phyloP scores from a whole-genome alignment of 1,284 basidiomycete species.

The Cutaneotrichosporon mucoides region DNA sequence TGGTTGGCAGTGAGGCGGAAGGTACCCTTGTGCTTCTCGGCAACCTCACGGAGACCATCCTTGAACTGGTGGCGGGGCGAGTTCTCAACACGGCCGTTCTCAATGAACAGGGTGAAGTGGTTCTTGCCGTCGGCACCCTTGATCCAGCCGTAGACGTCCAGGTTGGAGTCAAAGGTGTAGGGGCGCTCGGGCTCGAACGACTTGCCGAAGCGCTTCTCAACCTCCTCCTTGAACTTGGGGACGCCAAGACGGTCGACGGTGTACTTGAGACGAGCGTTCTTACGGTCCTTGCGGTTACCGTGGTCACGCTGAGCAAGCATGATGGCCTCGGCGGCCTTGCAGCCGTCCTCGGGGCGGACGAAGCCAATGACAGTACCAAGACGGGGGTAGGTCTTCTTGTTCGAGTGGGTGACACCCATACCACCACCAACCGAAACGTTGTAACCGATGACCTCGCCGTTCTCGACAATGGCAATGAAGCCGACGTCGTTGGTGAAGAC shows the following conservation, averaged over 20 bases:
- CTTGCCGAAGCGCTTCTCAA: conserved; percentile 85
- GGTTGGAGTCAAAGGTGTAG: conserved; percentile 81
- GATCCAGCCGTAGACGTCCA: conserved; percentile 92
- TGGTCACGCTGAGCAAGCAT: conserved; percentile 94
- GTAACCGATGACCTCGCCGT: conserved; percentile 76
- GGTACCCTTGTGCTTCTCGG: conserved; percentile 85
- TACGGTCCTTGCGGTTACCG: conserved; percentile 75
- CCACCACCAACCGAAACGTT: conserved; percentile 90
- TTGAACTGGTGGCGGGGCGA: conserved; percentile 88
- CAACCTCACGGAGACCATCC: conserved; percentile 86
- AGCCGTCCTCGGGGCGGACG: conserved; percentile 81
- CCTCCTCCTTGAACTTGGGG: conserved; percentile 77
- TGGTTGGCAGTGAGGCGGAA: conserved; percentile 95
- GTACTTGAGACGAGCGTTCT: conserved; percentile 93
- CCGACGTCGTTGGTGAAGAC: conserved; percentile 94
- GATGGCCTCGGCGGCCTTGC: conserved; percentile 82
- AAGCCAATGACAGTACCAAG: conserved; percentile 86
- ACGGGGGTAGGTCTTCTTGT: conserved; percentile 98
- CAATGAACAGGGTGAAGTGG: conserved; percentile 92
- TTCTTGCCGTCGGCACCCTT: conserved; percentile 82
- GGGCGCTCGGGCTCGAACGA: conserved; percentile 66
- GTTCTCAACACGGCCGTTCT: conserved; percentile 95
- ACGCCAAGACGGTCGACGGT: conserved; percentile 94
- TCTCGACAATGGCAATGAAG: conserved; percentile 84
- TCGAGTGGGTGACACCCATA: conserved; percentile 98